Percentiles rank a stretch among this genome's conserved stretches.
Evolutionary conservation across 2,329 filamentous ascomycete genomes (phyloP).

Genomic region (Colletotrichum camelliae): DNA sequence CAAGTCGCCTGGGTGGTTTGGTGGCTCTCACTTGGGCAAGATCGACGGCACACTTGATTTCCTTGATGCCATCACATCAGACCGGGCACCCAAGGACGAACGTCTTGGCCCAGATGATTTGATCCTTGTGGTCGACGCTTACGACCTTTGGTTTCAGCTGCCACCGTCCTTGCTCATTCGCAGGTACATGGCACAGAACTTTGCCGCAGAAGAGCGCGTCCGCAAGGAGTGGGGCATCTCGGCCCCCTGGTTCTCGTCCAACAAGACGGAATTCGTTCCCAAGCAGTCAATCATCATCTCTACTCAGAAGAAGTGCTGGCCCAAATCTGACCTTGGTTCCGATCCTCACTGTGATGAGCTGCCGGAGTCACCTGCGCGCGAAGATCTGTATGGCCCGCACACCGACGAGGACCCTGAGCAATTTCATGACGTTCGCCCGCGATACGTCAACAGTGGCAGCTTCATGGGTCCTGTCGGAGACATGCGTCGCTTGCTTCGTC

Average conservation of each 20-base stretch:
- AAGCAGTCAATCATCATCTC: constrained; percentile 28
- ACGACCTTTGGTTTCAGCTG: constrained; percentile 45
- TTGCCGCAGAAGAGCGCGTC: constrained; percentile 35
- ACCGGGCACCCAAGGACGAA: constrained; percentile 5
- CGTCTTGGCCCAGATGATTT: constrained; percentile 31
- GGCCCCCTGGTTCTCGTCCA: neutral
- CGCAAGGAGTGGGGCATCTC: constrained; percentile 27
- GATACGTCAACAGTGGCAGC: constrained; percentile 34
- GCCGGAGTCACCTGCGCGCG: constrained; percentile 25
- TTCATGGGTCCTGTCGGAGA: constrained; percentile 33
- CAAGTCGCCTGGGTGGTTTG: constrained; percentile 18
- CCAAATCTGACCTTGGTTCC: constrained; percentile 16
- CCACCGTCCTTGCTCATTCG: constrained; percentile 39
- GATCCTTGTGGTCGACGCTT: constrained; percentile 40
- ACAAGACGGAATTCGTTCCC: constrained; percentile 25
- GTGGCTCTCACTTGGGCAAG: constrained; percentile 33
- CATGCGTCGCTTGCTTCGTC: constrained; percentile 28
- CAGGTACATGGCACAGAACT: constrained; percentile 38
- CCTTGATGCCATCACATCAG: constrained; percentile 23
- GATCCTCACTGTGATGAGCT: constrained; percentile 29
- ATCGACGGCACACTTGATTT: constrained; percentile 30
- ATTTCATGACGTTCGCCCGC: constrained; percentile 27
- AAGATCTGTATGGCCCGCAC: constrained; percentile 27
- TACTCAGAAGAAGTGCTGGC: constrained; percentile 29
- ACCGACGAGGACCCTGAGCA: constrained; percentile 22